phyloP scores from a whole-genome alignment of 129 eudicot genomes.

The Flaveria linearis region DNA sequence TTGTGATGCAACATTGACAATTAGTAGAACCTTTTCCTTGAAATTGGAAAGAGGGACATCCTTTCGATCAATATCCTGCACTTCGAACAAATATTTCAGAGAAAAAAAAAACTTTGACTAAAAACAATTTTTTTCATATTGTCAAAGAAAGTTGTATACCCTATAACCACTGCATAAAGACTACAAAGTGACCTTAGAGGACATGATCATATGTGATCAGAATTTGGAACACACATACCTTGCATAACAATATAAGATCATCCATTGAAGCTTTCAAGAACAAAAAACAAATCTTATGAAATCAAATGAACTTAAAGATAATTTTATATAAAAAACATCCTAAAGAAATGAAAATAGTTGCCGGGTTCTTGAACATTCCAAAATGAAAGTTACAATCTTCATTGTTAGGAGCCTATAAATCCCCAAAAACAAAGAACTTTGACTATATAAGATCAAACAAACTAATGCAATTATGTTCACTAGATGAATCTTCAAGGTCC shows the following conservation, averaged over 20 bases:
- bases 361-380: background rate
- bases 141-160: background rate
- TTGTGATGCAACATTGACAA: constrained; percentile 90
- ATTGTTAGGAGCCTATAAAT: background rate
- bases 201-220: background rate
- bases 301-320: background rate
- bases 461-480: background rate
- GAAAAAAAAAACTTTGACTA: background rate
- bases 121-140: background rate
- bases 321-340: background rate
- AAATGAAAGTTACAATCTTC: background rate
- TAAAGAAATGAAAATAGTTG: background rate
- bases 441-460: background rate
- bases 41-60: constrained; percentile 75
- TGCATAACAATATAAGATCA: background rate
- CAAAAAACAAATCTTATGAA: background rate
- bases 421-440: background rate
- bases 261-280: background rate
- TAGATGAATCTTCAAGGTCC: background rate
- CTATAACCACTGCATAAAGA: background rate
- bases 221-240: background rate
- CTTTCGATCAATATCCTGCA: constrained; percentile 84
- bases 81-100: constrained; percentile 14
- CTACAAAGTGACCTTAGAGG: background rate
- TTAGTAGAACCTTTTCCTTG: constrained; percentile 72